phyloP scores from a whole-genome alignment of 78 protist species.

The Protostelium mycophagum region DNA sequence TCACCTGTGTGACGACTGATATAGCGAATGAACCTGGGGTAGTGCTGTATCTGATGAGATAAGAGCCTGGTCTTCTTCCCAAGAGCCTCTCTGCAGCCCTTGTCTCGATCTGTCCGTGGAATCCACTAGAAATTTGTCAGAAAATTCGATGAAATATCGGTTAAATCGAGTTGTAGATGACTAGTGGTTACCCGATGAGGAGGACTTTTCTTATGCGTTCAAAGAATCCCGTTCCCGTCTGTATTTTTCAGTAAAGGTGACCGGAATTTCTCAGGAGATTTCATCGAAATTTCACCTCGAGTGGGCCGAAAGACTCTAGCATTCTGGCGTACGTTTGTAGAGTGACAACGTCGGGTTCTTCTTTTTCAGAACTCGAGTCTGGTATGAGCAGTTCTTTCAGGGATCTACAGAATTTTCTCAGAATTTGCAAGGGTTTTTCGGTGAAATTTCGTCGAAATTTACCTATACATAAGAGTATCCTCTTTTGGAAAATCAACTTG shows the following conservation, averaged over 20 bases:
- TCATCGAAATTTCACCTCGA: not conserved
- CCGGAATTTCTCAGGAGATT: not conserved
- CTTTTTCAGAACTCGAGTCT: not conserved
- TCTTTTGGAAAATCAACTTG: not conserved
- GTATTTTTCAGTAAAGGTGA: not conserved
- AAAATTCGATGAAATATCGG: not conserved
- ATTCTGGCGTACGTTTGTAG: not conserved
- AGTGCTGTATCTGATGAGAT: not conserved
- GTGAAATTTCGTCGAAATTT: not conserved
- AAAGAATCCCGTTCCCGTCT: not conserved
- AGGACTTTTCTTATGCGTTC: not conserved
- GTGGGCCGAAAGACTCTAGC: not conserved
- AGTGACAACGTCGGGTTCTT: not conserved
- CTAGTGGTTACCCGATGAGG: not conserved
- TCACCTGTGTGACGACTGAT: not conserved
- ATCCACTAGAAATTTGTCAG: not conserved
- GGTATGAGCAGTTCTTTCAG: no score
- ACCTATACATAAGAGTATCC: not conserved
- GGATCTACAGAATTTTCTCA: no score
- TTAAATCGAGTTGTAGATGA: no score
- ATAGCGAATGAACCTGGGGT: not conserved
- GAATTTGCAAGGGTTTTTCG: no score
- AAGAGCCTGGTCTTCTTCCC: not conserved
- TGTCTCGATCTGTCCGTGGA: not conserved
- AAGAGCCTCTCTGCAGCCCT: not conserved